Conservation (phyloP, 305 asterid species). For the Ilex paraguariensis region DNA sequence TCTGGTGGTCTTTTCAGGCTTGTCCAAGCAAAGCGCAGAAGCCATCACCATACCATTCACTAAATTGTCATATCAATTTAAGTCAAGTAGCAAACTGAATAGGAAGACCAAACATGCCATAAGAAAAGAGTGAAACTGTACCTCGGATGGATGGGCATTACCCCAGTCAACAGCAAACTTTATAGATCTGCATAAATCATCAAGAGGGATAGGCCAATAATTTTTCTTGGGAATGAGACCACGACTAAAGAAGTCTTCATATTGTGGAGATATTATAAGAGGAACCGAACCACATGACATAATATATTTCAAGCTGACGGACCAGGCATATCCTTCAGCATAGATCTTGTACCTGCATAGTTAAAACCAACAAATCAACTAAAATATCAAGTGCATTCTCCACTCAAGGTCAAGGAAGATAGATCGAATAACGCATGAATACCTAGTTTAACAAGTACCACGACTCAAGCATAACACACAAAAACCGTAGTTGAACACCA, state of each 20-base stretch:
- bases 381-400: too few relatives aligned
- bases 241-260: slow-evolving; percentile 61
- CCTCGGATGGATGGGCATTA: slow-evolving; percentile 45
- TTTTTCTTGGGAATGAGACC: slow-evolving; percentile 46
- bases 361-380: neutral
- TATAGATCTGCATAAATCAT: slow-evolving; percentile 42
- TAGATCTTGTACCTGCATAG: slow-evolving; percentile 64
- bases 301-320: slow-evolving; percentile 75
- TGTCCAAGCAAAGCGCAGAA: neutral
- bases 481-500: too few relatives aligned
- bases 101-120: too few relatives aligned
- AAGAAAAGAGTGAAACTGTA: slow-evolving; percentile 5
- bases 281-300: slow-evolving; percentile 67
- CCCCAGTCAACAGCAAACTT: slow-evolving; percentile 67
- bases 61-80: neutral
- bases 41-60: neutral
- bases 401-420: too few relatives aligned
- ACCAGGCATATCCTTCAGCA: slow-evolving; percentile 89
- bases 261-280: slow-evolving; percentile 43
- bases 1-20: neutral
- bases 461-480: too few relatives aligned
- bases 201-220: slow-evolving; percentile 35
- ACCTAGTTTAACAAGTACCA: too few relatives aligned
- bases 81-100: neutral
- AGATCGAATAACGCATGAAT: too few relatives aligned